These are phyloP conservation scores for Phialophora macrospora DNA, from an alignment of 2,329 filamentous ascomycete species.

Conservation along the genomic window DNA sequence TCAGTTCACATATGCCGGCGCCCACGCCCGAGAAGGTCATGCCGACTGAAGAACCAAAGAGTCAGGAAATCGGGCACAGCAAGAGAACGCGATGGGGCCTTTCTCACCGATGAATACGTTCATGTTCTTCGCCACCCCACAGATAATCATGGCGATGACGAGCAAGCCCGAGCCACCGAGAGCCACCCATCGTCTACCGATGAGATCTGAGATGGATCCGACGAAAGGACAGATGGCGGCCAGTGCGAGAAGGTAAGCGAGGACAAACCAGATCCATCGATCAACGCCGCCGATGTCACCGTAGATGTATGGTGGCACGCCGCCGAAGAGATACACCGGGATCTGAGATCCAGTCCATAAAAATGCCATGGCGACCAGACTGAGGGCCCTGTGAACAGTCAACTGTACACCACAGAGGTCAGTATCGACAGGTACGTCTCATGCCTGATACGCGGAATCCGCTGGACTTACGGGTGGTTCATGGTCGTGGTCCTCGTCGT, in stretches of 20 bases:
- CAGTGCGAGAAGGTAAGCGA: slow-evolving; percentile 59
- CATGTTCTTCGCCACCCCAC: slow-evolving; percentile 63
- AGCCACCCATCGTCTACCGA: slow-evolving; percentile 66
- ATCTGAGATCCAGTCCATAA: slow-evolving; percentile 67
- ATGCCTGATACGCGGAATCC: neutral
- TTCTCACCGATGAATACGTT: slow-evolving; percentile 63
- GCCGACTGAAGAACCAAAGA: slow-evolving; percentile 47
- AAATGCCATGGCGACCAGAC: slow-evolving; percentile 63
- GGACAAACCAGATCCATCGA: slow-evolving; percentile 66
- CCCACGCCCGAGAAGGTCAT: slow-evolving; percentile 67
- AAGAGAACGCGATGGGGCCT: slow-evolving; percentile 5
- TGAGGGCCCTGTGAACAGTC: slow-evolving; percentile 48
- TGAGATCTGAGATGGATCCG: slow-evolving; percentile 66
- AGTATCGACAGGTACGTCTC: slow-evolving; percentile 37
- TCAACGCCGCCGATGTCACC: slow-evolving; percentile 64
- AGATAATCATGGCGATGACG: slow-evolving; percentile 64
- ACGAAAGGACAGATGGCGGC: slow-evolving; percentile 67
- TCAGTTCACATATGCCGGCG: slow-evolving; percentile 71
- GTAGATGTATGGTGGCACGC: slow-evolving; percentile 62
- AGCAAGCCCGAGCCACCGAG: slow-evolving; percentile 60
- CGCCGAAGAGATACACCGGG: slow-evolving; percentile 60
- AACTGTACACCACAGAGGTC: slow-evolving; percentile 51
- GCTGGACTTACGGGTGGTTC: slow-evolving; percentile 51
- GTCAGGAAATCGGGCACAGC: slow-evolving; percentile 6
- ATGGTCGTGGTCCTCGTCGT: slow-evolving; percentile 55